Evolutionary conservation across 2,329 filamentous ascomycete genomes (phyloP).

Genomic region (Catunica adiposa): DNA sequence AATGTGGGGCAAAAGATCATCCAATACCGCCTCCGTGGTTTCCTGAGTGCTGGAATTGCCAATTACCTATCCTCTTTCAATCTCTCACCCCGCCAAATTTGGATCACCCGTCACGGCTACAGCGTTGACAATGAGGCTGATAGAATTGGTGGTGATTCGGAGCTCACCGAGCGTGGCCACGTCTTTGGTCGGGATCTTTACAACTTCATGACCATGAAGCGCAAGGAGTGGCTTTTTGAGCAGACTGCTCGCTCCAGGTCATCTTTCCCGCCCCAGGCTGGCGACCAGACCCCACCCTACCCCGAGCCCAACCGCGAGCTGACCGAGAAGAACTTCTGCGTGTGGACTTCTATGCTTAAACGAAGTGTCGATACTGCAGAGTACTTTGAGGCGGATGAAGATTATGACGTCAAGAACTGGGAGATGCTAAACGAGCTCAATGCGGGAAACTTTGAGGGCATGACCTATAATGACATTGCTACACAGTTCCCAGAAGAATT

Average conservation of each 20-base stretch:
- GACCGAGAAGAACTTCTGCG: conserved; percentile 80
- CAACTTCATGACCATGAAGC: conserved; percentile 67
- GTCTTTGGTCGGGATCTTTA: conserved; percentile 66
- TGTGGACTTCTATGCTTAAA: conserved; percentile 95
- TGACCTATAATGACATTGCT: conserved; percentile 85
- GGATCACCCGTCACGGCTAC: conserved; percentile 92
- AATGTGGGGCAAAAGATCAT: conserved; percentile 92
- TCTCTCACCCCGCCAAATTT: conserved; percentile 84
- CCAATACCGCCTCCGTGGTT: conserved; percentile 77
- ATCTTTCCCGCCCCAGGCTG: conserved; percentile 76
- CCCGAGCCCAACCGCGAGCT: conserved; percentile 59
- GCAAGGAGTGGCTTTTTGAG: conserved; percentile 64
- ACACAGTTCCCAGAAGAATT: conserved; percentile 69
- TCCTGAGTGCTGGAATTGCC: conserved; percentile 79
- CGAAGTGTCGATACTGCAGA: conserved; percentile 77
- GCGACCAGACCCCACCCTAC: conserved; percentile 88
- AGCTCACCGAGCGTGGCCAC: conserved; percentile 63
- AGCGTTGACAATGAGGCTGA: conserved; percentile 74
- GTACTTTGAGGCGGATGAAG: conserved; percentile 77
- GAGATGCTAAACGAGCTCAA: conserved; percentile 96
- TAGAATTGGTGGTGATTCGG: conserved; percentile 81
- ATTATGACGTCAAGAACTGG: conserved; percentile 94
- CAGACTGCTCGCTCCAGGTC: conserved; percentile 63
- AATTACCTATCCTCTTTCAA: conserved; percentile 97
- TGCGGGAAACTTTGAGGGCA: conserved; percentile 78